These are phyloP conservation scores for Termitomyces sp. DNA, from an alignment of 768 basidiomycete species.

Conservation along the genomic window DNA sequence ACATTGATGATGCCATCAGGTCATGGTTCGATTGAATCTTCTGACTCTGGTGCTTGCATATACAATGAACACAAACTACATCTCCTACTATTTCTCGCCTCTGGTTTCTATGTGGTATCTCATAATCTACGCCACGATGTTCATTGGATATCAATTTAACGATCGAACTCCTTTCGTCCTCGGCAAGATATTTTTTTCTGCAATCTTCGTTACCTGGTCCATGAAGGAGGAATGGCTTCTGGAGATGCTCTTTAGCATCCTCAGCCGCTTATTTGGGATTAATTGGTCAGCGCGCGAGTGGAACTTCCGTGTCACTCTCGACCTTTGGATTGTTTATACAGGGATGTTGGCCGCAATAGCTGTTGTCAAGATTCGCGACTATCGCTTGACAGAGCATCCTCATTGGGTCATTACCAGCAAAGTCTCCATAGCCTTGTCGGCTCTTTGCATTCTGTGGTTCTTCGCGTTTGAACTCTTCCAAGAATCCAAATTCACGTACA, in stretches of 20 bases:
- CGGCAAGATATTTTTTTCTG: slow-evolving; percentile 66
- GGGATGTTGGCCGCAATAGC: slow-evolving; percentile 80
- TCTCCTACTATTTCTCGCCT: slow-evolving; percentile 89
- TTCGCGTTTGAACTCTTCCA: slow-evolving; percentile 77
- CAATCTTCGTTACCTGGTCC: slow-evolving; percentile 59
- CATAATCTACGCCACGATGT: slow-evolving; percentile 81
- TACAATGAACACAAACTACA: slow-evolving; percentile 89
- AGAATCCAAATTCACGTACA: slow-evolving; percentile 82
- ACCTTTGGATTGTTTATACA: slow-evolving; percentile 84
- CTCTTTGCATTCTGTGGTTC: slow-evolving; percentile 66
- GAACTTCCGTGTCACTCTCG: slow-evolving; percentile 85
- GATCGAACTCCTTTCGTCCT: slow-evolving; percentile 64
- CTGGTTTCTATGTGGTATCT: slow-evolving; percentile 90
- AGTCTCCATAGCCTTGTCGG: slow-evolving; percentile 45
- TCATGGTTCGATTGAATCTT: slow-evolving; percentile 80
- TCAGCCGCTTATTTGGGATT: slow-evolving; percentile 67
- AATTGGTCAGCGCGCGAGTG: slow-evolving; percentile 86
- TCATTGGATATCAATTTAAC: slow-evolving; percentile 69
- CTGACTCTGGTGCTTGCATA: slow-evolving; percentile 81
- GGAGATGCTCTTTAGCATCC: slow-evolving; percentile 57
- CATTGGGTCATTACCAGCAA: slow-evolving; percentile 60
- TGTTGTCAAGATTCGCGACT: slow-evolving; percentile 73
- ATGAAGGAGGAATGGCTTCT: slow-evolving; percentile 64
- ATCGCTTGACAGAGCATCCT: slow-evolving; percentile 64
- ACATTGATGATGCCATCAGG: slow-evolving; percentile 33